Conservation (phyloP, 495 filamentous ascomycete species). For the Neurospora sp. region DNA sequence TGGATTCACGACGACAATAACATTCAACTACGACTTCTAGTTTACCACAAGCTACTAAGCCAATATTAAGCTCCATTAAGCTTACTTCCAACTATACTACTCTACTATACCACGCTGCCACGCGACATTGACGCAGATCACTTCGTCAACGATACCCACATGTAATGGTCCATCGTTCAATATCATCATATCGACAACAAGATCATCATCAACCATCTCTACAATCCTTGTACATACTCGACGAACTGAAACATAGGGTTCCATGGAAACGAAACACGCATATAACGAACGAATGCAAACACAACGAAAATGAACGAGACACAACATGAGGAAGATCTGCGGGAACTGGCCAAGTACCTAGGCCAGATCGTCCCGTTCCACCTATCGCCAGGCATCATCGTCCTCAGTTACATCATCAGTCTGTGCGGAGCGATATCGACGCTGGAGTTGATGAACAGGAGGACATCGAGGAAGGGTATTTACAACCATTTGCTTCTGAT, state of each 20-base stretch:
- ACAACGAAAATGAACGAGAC: not conserved
- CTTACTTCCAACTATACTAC: not conserved
- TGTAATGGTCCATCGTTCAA: not conserved
- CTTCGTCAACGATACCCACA: not conserved
- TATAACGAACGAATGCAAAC: not conserved
- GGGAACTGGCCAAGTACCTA: slow-evolving; percentile 14
- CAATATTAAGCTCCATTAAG: not conserved
- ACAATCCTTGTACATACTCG: not conserved
- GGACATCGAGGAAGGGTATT: slow-evolving; percentile 54
- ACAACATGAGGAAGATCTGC: not conserved
- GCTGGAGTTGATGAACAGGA: slow-evolving; percentile 70
- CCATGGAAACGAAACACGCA: not conserved
- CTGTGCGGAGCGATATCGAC: slow-evolving; percentile 67
- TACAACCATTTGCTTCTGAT: slow-evolving; percentile 71
- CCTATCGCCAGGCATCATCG: slow-evolving; percentile 54
- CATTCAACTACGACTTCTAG: not conserved
- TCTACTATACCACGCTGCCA: not conserved
- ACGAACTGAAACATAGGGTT: not conserved
- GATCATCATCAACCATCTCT: not conserved
- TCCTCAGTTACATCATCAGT: slow-evolving; percentile 70
- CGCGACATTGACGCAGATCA: not conserved
- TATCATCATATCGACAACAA: not conserved
- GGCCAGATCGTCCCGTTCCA: slow-evolving; percentile 39
- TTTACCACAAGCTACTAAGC: not conserved
- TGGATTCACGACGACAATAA: not conserved